Percentiles rank a stretch among this genome's conserved stretches.
Conservation (phyloP, 495 filamentous ascomycete genomes). For the Neurospora sp. region DNA sequence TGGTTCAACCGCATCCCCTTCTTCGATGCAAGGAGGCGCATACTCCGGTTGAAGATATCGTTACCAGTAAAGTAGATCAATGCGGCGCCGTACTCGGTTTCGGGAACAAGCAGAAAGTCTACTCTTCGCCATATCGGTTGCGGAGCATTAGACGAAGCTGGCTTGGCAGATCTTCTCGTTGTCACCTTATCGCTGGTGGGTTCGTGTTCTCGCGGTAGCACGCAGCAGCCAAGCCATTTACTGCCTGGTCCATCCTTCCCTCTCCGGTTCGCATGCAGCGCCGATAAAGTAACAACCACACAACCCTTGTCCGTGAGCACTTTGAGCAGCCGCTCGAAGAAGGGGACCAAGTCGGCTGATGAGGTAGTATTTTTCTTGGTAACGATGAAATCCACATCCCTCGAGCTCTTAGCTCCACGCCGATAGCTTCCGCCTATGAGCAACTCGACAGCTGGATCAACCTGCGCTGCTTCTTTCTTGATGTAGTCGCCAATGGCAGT, state of each 20-base stretch:
- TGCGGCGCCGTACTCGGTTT: conserved; percentile 73
- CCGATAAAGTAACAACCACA: conserved; percentile 37
- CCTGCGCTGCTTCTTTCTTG: conserved; percentile 43
- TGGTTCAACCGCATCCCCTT: conserved; percentile 86
- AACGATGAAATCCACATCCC: conserved; percentile 81
- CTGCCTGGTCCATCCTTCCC: conserved; percentile 33
- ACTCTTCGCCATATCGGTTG: conserved; percentile 62
- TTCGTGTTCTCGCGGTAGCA: conserved; percentile 36
- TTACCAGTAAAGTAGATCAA: conserved; percentile 94
- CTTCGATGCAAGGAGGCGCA: conserved; percentile 71
- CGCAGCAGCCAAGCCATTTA: conserved; percentile 86
- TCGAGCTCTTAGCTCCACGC: conserved; percentile 59
- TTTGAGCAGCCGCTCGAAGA: conserved; percentile 58
- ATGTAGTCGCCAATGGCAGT: conserved; percentile 59
- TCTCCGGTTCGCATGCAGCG: conserved; percentile 18
- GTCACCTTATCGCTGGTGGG: conserved; percentile 1
- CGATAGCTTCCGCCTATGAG: conserved; percentile 81
- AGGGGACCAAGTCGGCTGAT: conserved; percentile 49
- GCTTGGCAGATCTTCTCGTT: not conserved
- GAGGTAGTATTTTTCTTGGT: conserved; percentile 55
- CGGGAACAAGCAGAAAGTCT: conserved; percentile 80
- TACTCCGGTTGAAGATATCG: conserved; percentile 89
- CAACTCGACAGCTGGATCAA: conserved; percentile 53
- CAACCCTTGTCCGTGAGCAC: conserved; percentile 52
- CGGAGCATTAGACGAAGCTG: not conserved